These are phyloP conservation scores for Starmerella potacharoeniae DNA, from an alignment of 805 yeast genomes.

Conservation along the genomic window DNA sequence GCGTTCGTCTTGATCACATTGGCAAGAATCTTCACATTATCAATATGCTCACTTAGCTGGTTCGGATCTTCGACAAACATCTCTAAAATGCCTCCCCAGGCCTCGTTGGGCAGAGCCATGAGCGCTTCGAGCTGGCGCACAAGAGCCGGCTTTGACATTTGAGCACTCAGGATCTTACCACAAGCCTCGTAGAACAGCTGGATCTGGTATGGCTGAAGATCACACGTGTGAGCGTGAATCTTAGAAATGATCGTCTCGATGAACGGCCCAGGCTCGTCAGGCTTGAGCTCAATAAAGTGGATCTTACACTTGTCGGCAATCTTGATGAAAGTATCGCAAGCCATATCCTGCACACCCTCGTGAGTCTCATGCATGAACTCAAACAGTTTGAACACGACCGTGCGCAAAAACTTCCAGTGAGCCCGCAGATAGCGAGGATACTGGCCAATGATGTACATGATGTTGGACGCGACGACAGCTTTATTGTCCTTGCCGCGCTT, in stretches of 20 bases:
- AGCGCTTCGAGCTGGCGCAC: slow-evolving; percentile 62
- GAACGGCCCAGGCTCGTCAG: slow-evolving; percentile 78
- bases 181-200: slow-evolving; percentile 97
- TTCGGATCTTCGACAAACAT: slow-evolving; percentile 78
- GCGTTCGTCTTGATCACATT: slow-evolving; percentile 92
- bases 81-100: slow-evolving; percentile 83
- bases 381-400: slow-evolving; percentile 88
- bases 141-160: slow-evolving; percentile 46
- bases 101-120: slow-evolving; percentile 86
- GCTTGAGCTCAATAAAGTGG: slow-evolving; percentile 82
- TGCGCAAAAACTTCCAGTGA: slow-evolving; percentile 94
- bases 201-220: slow-evolving; percentile 91
- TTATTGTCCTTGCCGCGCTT: slow-evolving; percentile 96
- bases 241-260: slow-evolving; percentile 78
- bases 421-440: slow-evolving; percentile 95
- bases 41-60: slow-evolving; percentile 51
- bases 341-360: slow-evolving; percentile 99
- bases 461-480: slow-evolving; percentile 98
- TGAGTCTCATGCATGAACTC: slow-evolving; percentile 99
- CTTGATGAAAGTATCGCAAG: slow-evolving; percentile 96
- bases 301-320: slow-evolving; percentile 91
- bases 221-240: slow-evolving; percentile 78
- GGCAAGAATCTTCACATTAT: slow-evolving; percentile 83
- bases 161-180: slow-evolving; percentile 85
- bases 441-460: slow-evolving; percentile 99